Evolutionary conservation across 108 stramenopile genomes (phyloP), one percentile per base, ranked within the genome.

Genomic region (Seminavis robusta): DNA sequence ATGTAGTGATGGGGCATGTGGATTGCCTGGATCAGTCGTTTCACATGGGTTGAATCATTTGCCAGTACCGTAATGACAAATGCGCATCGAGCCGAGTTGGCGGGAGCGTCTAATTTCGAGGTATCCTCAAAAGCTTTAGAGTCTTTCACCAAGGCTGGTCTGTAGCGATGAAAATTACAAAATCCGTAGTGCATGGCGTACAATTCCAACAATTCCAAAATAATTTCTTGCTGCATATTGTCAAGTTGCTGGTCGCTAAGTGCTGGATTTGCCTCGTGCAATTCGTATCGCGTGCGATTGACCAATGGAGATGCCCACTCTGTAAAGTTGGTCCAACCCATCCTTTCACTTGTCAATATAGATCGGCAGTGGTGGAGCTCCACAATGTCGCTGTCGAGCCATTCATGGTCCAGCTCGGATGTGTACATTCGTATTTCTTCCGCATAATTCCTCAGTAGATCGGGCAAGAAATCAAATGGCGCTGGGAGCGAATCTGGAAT

Each of bases 1-100:
- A 70, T 52, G 10, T 55, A 47, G 47, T 77, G 76, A 16, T 71
- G 65, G 16, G 76, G 76, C 52, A 61, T 32, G 45, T 57, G 33
- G 2, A 70, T 33, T 9, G 76, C 69, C 16, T 52, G 38, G 32
- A 77, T 54, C 27, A 77, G 40, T 3, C 47, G 59, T 57, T 55
- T 25, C 43, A 77, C 40, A 32, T 70, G 69, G 15, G 30, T 26
- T 13, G 59, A 33, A 63, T 77, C 76, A 37, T 67, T 40, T n/a
- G n/a, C 23, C 43, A 55, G 63, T 15, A 65, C 69, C 13, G 71
- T 50, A 56, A 77, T 66, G 23, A 44, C 38, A 56, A 70, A 60
- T 16, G 47, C 56, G 31, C 70, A 33, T 31, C 69, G 47, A 15
- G 59, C 42, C 28, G 15, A 20, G 16, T 52, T 47, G 20, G 45